Conservation (phyloP, 2,329 filamentous ascomycete species). For the Claviceps africana region DNA sequence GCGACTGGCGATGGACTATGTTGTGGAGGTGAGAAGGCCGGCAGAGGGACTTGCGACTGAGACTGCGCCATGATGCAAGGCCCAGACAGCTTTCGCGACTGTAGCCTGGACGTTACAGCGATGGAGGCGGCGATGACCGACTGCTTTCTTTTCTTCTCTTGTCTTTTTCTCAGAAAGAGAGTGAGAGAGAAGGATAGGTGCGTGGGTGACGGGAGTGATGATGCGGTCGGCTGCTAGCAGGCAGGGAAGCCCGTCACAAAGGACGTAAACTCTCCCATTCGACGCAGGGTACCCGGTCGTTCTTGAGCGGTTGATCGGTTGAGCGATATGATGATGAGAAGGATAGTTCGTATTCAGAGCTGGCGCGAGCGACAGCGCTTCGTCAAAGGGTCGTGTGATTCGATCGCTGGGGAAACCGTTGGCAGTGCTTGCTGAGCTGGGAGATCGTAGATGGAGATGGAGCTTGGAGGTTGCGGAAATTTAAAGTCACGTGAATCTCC, state of each 20-base stretch:
- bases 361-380: conserved; percentile 8
- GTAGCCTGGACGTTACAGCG: conserved; percentile 1
- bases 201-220: not conserved
- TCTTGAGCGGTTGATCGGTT: not conserved
- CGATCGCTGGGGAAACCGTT: conserved; percentile 9
- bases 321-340: not conserved
- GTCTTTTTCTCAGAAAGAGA: not conserved
- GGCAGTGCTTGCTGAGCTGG: conserved; percentile 16
- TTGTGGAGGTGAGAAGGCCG: conserved; percentile 49
- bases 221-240: conserved; percentile 22
- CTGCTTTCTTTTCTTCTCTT: not conserved
- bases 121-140: conserved; percentile 3
- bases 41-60: conserved; percentile 35
- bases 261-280: conserved; percentile 32
- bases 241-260: conserved; percentile 36
- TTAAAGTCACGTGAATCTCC: conserved; percentile 28
- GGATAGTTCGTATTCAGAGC: not conserved
- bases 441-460: conserved; percentile 17
- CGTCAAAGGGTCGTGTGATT: conserved; percentile 10
- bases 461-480: conserved; percentile 22
- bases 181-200: not conserved
- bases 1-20: conserved; percentile 47
- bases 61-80: conserved; percentile 41
- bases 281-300: conserved; percentile 16
- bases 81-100: conserved; percentile 1